phyloP scores from a whole-genome alignment of 1,284 basidiomycete genomes.

The Apiotrichum montevideense region DNA sequence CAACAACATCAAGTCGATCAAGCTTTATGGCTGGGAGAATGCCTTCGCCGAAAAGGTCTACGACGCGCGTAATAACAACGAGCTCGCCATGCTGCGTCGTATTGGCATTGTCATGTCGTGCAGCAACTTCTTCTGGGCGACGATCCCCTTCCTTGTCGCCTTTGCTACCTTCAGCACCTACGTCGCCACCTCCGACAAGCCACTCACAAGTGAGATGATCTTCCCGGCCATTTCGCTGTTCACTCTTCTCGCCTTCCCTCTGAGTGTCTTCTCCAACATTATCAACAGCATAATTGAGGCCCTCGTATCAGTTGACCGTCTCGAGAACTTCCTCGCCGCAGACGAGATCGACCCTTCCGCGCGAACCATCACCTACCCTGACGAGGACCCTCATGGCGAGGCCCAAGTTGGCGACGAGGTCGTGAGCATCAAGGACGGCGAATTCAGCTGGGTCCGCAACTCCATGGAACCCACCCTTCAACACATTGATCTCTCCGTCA shows the following conservation, averaged over 20 bases:
- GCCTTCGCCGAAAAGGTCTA: constrained; percentile 67
- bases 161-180: constrained; percentile 80
- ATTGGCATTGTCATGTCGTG: constrained; percentile 62
- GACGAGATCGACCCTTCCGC: constrained; percentile 76
- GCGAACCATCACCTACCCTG: constrained; percentile 50
- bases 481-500: constrained; percentile 66
- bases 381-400: constrained; percentile 47
- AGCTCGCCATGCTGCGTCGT: constrained; percentile 71
- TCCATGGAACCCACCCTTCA: constrained; percentile 61
- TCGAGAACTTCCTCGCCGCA: constrained; percentile 69
- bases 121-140: constrained; percentile 36
- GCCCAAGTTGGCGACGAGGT: constrained; percentile 62
- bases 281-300: constrained; percentile 53
- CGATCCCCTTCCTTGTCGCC: constrained; percentile 61
- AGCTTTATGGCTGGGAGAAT: constrained; percentile 63
- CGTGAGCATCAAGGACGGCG: constrained; percentile 63
- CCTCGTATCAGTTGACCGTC: constrained; percentile 72
- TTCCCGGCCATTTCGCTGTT: constrained; percentile 93
- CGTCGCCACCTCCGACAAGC: constrained; percentile 60
- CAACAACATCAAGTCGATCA: constrained; percentile 75
- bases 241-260: constrained; percentile 80
- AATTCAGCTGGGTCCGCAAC: constrained; percentile 68
- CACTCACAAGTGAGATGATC: constrained; percentile 83
- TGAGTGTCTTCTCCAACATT: constrained; percentile 59
- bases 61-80: constrained; percentile 74